A percentile compares a stretch with the other conserved stretches of the same genome.
These are phyloP conservation scores for Stipa capillata DNA, from an alignment of 176 grass and related monocot genomes.

Conservation along the genomic window DNA sequence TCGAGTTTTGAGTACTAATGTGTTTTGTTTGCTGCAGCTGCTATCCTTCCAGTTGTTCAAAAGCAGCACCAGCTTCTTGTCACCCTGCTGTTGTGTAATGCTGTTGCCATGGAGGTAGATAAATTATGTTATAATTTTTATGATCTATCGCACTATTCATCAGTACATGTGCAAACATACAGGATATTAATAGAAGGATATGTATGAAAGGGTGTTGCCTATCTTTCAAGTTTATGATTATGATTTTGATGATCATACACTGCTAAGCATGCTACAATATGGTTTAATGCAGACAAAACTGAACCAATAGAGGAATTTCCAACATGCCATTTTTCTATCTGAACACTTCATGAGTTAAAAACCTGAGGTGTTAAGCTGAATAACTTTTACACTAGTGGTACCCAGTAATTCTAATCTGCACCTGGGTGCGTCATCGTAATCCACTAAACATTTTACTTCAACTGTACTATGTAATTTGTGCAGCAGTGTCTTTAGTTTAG, in stretches of 20 bases:
- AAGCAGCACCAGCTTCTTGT: slow-evolving; percentile 99
- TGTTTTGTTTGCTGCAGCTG: slow-evolving; percentile 49
- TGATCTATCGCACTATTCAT: background rate
- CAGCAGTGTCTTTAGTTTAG: background rate
- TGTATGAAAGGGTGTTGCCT: background rate
- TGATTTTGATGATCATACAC: background rate
- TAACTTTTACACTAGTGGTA: background rate
- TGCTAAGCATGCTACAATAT: background rate
- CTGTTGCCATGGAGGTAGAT: slow-evolving; percentile 87
- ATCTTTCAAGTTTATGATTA: background rate
- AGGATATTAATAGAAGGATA: background rate
- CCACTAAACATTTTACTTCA: background rate
- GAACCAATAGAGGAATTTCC: background rate
- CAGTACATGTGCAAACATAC: background rate
- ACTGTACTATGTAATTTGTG: background rate
- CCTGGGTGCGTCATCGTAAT: background rate
- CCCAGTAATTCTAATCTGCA: background rate
- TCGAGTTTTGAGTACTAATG: background rate
- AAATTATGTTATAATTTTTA: background rate
- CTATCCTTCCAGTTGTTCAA: slow-evolving; percentile 97
- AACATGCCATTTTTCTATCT: background rate
- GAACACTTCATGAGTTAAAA: background rate
- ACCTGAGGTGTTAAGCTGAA: background rate
- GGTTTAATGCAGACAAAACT: background rate
- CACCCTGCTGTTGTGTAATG: slow-evolving; percentile 93